These are phyloP conservation scores for Aspergillus sp. DNA, from an alignment of 2,329 filamentous ascomycete species.

Conservation along the genomic window DNA sequence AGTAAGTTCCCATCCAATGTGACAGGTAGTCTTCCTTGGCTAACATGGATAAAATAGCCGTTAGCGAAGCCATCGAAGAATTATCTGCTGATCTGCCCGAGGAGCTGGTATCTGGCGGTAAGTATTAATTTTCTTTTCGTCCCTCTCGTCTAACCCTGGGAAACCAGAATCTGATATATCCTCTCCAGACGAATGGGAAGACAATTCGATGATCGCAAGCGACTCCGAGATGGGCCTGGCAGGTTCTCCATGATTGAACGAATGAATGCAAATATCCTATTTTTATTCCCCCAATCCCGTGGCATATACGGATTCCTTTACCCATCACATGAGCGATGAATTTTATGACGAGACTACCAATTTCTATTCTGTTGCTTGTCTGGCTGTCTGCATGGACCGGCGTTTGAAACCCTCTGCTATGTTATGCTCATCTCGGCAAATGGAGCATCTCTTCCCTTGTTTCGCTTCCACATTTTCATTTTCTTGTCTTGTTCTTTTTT, in stretches of 20 bases:
- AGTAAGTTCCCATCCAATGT: conserved; percentile 20
- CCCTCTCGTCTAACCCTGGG: conserved; percentile 14
- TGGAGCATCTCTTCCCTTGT: no score
- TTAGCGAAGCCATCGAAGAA: conserved; percentile 26
- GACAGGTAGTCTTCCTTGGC: background rate
- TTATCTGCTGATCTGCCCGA: conserved; percentile 30
- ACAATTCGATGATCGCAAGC: conserved; percentile 33
- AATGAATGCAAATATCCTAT: no score
- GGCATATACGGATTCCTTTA: no score
- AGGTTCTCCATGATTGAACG: conserved; percentile 24
- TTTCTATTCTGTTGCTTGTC: conserved; percentile 3
- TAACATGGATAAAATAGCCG: conserved; percentile 13
- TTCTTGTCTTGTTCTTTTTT: no score
- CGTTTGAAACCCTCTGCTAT: conserved; percentile 11
- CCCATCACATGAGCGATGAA: conserved; percentile 18
- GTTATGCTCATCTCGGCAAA: background rate
- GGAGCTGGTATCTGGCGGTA: conserved; percentile 35
- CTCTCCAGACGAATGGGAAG: conserved; percentile 36
- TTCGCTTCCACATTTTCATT: no score
- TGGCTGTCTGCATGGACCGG: conserved; percentile 15
- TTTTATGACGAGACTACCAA: conserved; percentile 9
- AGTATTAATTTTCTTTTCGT: conserved; percentile 14
- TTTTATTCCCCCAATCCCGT: no score
- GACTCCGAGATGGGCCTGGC: conserved; percentile 34
- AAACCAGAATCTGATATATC: conserved; percentile 32